Conservation (phyloP, 345 rosid genomes). For the Ceriops zippeliana region DNA sequence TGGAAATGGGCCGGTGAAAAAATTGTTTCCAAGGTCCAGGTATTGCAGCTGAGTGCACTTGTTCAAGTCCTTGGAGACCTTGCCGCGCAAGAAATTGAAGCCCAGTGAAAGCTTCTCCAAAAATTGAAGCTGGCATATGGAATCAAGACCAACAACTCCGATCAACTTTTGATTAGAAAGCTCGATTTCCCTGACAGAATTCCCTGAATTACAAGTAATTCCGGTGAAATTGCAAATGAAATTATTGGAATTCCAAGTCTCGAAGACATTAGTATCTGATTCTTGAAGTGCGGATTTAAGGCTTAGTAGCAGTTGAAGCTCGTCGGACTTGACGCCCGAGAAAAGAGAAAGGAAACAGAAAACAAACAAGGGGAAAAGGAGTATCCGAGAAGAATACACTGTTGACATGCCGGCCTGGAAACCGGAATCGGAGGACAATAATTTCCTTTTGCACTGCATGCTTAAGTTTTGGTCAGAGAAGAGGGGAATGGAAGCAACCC, state of each 20-base stretch:
- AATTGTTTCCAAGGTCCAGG: conserved; percentile 72
- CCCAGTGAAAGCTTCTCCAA: conserved; percentile 70
- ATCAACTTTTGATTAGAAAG: conserved; percentile 46
- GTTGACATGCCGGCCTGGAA: conserved; percentile 29
- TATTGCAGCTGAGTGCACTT: conserved; percentile 52
- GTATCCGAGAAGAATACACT: conserved; percentile 5
- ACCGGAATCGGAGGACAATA: neutral
- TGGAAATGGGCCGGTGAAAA: conserved; percentile 59
- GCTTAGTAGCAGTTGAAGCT: conserved; percentile 46
- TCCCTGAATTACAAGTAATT: conserved; percentile 44
- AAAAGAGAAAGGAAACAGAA: conserved; percentile 30
- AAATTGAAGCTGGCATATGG: conserved; percentile 51
- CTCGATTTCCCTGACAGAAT: conserved; percentile 57
- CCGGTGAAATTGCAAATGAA: conserved; percentile 54
- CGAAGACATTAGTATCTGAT: conserved; percentile 30
- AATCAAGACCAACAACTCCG: conserved; percentile 51
- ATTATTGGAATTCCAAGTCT: conserved; percentile 45
- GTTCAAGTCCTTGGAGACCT: conserved; percentile 32
- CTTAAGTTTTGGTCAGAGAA: neutral
- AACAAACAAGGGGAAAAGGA: conserved; percentile 4
- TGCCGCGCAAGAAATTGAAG: conserved; percentile 50
- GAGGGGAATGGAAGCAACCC: neutral
- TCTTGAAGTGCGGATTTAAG: conserved; percentile 40
- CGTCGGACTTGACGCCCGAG: conserved; percentile 40
- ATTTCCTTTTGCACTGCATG: too few relatives aligned